Evolutionary conservation across 306 rosid species (phyloP).

Genomic region (Prunus salicina): DNA sequence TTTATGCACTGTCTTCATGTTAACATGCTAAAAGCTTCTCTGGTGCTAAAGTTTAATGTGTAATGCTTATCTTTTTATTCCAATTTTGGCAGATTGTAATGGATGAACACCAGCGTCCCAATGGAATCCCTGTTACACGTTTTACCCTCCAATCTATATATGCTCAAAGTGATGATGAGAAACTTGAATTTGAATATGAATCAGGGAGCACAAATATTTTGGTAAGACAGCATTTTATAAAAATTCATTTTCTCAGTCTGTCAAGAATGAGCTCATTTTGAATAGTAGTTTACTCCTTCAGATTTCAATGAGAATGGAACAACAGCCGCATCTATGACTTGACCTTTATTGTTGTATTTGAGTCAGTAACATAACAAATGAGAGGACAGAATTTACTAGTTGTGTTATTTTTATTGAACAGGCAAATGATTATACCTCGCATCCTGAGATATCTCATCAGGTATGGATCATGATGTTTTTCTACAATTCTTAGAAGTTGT

Average conservation of each 20-base stretch:
- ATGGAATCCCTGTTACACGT: conserved; percentile 89
- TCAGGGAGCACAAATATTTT: conserved; percentile 86
- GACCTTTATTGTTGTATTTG: not conserved
- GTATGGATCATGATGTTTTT: conserved; percentile 34
- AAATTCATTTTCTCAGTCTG: not conserved
- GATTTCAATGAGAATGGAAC: not conserved
- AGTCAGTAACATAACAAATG: not conserved
- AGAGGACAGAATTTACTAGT: not conserved
- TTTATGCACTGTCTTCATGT: too few species aligned
- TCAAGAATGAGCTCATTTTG: not conserved
- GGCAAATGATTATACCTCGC: conserved; percentile 75
- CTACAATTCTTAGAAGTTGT: not conserved
- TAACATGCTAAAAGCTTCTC: too few species aligned
- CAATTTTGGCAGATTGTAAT: conserved; percentile 74
- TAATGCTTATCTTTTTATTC: not conserved
- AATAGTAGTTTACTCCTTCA: not conserved
- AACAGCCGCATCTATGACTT: not conserved
- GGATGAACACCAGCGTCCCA: conserved; percentile 92
- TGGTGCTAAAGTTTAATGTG: conserved; percentile 10
- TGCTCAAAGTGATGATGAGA: conserved; percentile 89
- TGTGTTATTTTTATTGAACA: conserved; percentile 34
- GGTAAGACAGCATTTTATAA: conserved; percentile 44
- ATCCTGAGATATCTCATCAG: conserved; percentile 85
- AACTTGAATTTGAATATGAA: conserved; percentile 96
- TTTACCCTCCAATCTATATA: conserved; percentile 88